phyloP scores from a whole-genome alignment of 2,329 filamentous ascomycete species.

The Ophiostoma tasmaniense region DNA sequence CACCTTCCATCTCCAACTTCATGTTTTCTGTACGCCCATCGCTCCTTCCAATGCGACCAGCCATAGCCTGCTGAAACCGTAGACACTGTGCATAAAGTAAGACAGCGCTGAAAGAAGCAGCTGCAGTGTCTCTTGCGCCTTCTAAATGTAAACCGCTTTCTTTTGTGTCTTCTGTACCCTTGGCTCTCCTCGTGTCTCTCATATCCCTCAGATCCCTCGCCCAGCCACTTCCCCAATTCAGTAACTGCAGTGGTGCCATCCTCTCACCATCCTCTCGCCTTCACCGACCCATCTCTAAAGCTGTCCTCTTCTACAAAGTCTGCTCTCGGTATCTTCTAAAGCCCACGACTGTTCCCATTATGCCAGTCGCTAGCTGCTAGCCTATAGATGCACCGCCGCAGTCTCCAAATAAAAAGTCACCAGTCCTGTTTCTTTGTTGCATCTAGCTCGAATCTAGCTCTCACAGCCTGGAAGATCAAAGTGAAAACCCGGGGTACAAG shows the following conservation, averaged over 20 bases:
- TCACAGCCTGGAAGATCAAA: not conserved
- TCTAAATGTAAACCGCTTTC: not conserved
- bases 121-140: not conserved
- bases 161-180: not conserved
- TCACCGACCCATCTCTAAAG: not conserved
- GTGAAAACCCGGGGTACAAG: not conserved
- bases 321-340: not conserved
- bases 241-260: not conserved
- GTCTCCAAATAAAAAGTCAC: conserved; percentile 2
- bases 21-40: not conserved
- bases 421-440: conserved; percentile 3
- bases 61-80: not conserved
- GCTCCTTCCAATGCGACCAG: not conserved
- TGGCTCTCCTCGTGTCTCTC: not conserved
- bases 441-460: not conserved
- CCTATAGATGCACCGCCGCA: not conserved
- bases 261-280: not conserved
- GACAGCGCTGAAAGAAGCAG: not conserved
- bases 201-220: not conserved
- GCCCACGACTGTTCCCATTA: not conserved
- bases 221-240: not conserved
- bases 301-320: not conserved
- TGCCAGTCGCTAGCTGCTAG: not conserved
- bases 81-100: not conserved
- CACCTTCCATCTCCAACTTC: not conserved